These are phyloP conservation scores for Dryas octopetala DNA, from an alignment of 306 rosid species.

Conservation along the genomic window DNA sequence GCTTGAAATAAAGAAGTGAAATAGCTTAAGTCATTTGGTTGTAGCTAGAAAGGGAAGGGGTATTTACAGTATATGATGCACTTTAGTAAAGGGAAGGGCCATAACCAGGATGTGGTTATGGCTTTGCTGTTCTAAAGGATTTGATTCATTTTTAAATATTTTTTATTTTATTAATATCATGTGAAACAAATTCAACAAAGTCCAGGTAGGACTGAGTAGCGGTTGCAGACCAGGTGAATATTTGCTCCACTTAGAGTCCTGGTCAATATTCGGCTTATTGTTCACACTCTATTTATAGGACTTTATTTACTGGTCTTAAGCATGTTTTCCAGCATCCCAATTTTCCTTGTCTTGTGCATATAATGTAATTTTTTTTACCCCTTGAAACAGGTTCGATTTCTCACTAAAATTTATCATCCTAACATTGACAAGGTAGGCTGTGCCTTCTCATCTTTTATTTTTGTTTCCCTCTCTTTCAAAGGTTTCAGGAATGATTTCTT, in stretches of 20 bases:
- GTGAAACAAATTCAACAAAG: not conserved
- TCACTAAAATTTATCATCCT: conserved; percentile 95
- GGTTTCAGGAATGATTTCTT: conserved; percentile 5
- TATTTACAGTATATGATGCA: not conserved
- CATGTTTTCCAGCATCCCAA: not conserved
- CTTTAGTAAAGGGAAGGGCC: not conserved
- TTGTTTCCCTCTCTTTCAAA: not conserved
- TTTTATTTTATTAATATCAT: not conserved
- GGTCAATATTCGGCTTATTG: not conserved
- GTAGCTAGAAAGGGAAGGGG: not conserved
- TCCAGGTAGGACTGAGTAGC: not conserved
- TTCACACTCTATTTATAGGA: not conserved
- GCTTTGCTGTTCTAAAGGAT: not conserved
- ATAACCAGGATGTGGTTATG: not conserved
- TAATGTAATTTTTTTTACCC: conserved; percentile 15
- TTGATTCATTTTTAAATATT: not conserved
- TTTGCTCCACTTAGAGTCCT: not conserved
- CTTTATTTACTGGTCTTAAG: not conserved
- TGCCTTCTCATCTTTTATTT: not conserved
- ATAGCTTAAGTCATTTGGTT: not conserved
- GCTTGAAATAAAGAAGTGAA: not conserved
- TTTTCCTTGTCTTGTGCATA: conserved; percentile 11
- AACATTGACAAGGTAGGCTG: conserved; percentile 87
- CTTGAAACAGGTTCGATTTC: conserved; percentile 79
- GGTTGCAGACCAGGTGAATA: not conserved